Conservation (phyloP, 805 yeast species). For the Candida incommunis region DNA sequence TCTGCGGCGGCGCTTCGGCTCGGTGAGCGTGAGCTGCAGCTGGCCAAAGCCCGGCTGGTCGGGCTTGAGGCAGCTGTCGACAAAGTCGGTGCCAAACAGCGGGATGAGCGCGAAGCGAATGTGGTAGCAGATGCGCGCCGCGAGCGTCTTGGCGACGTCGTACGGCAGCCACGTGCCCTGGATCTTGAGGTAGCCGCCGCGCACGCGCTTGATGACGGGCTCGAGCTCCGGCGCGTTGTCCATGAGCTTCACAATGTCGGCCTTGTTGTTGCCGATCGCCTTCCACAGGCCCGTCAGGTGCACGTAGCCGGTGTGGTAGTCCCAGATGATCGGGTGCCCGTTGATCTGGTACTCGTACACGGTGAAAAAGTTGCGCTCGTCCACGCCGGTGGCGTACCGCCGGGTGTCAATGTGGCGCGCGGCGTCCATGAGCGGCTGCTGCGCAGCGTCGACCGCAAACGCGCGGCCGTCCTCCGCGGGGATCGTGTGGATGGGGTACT, state of each 20-base stretch:
- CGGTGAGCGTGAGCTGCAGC: constrained; percentile 23
- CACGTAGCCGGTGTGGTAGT: constrained; percentile 69
- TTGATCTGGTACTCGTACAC: constrained; percentile 61
- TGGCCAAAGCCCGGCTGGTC: constrained; percentile 51
- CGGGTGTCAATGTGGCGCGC: constrained; percentile 6
- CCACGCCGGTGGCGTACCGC: constrained; percentile 57
- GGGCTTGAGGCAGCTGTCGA: constrained; percentile 45
- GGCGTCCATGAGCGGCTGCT: background rate
- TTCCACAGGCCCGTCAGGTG: constrained; percentile 87
- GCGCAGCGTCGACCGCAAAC: background rate
- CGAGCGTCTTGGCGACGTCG: constrained; percentile 49
- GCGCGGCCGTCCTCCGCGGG: too few species aligned
- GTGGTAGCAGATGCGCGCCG: constrained; percentile 61
- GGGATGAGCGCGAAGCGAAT: constrained; percentile 69
- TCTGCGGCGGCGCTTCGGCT: constrained; percentile 12
- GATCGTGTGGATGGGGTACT: background rate
- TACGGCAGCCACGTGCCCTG: constrained; percentile 92
- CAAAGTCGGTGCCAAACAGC: constrained; percentile 60
- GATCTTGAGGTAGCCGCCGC: constrained; percentile 85
- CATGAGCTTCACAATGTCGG: constrained; percentile 60
- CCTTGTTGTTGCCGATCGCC: constrained; percentile 50
- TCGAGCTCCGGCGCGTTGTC: constrained; percentile 52
- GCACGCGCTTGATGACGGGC: constrained; percentile 50
- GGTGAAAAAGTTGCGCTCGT: constrained; percentile 52
- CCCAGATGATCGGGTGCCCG: constrained; percentile 75